Evolutionary conservation across 2,329 filamentous ascomycete genomes (phyloP), one percentile per base, ranked within the genome.

Genomic region (Xylariaceae sp.): DNA sequence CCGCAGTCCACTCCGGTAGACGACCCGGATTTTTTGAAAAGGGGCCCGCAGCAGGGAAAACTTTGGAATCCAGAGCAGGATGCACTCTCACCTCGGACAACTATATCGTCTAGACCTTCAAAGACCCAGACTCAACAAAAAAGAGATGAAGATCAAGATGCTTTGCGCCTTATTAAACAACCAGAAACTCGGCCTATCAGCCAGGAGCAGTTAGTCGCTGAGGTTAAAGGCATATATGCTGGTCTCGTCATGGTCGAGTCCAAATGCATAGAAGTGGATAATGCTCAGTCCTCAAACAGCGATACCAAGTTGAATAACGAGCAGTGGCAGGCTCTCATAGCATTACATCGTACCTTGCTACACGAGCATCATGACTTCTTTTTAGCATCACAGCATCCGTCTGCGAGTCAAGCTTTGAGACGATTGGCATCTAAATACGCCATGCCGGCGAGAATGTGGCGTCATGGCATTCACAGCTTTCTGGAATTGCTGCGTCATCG

Each of bases 391-490:
- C 91, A 97, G 60, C 91, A 97, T 63, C 92, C 90, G 0, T 87
- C 86, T 0, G 89, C 90, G 0, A 88, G 80, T 19, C 77, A 78
- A 0, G 82, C 86, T 0, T 67, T 97, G 0, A 78, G 81, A 3
- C 75, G 82, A 0, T 69, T 97, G 0, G 87, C 91, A 0, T 79
- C 80, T 0, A 94, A 94, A 55, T 96, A 96, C 60, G 84, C 85
- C 0, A 97, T 97, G 90, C 92, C 93, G 0, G 90, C 89, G 0
- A 77, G 93, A 0, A 94, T 97, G 89, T 97, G 94, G 94, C 80
- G 90, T 0, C 89, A 96, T 61, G 93, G 89, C 0, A 97, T 97
- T 3, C 90, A 95, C 64, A 86, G 84, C 0, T 94, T 94, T 51
- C 75, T 96, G 0, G 90, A 96, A 59, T 68, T 95, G 0, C 69